Evolutionary conservation across 495 filamentous ascomycete species (phyloP).

Genomic region (Rhizodiscina lignyota): DNA sequence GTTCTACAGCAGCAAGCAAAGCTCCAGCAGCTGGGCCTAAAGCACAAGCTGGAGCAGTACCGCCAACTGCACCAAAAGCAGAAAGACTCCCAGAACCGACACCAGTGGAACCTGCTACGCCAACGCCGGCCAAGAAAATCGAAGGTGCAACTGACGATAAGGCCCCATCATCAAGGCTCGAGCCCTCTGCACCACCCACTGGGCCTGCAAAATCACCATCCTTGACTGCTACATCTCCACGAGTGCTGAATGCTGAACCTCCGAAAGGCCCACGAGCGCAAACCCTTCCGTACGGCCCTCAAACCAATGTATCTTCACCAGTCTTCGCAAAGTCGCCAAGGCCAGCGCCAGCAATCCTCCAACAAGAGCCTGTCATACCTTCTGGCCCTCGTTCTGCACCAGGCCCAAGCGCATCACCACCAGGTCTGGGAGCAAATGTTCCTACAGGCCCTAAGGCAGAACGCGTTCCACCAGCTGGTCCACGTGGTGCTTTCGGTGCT

Average conservation of each 20-base stretch:
- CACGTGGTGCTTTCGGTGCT: neutral
- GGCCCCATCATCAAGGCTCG: too few relatives aligned
- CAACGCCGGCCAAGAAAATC: neutral
- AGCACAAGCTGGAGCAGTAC: constrained; percentile 5
- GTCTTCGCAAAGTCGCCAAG: too few relatives aligned
- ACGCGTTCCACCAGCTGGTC: neutral
- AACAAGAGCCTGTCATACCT: neutral
- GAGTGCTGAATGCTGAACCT: too few relatives aligned
- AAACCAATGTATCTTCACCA: too few relatives aligned
- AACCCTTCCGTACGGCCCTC: neutral
- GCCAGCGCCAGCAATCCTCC: too few relatives aligned
- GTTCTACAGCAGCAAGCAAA: neutral
- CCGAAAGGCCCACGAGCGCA: neutral
- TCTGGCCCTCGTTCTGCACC: neutral
- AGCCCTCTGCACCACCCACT: neutral
- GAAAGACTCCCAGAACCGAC: constrained; percentile 7
- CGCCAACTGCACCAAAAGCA: constrained; percentile 20
- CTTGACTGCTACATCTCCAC: neutral
- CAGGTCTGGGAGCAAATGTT: neutral
- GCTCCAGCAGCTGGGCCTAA: constrained; percentile 6
- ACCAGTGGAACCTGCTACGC: neutral
- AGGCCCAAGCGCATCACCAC: neutral
- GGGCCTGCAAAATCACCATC: neutral
- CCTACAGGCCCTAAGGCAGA: neutral
- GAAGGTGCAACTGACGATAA: neutral